Percentiles rank a stretch among this genome's conserved stretches.
These are phyloP conservation scores for Globisporangium acanthophoron DNA, from an alignment of 352 stramenopile species.

Conservation along the genomic window DNA sequence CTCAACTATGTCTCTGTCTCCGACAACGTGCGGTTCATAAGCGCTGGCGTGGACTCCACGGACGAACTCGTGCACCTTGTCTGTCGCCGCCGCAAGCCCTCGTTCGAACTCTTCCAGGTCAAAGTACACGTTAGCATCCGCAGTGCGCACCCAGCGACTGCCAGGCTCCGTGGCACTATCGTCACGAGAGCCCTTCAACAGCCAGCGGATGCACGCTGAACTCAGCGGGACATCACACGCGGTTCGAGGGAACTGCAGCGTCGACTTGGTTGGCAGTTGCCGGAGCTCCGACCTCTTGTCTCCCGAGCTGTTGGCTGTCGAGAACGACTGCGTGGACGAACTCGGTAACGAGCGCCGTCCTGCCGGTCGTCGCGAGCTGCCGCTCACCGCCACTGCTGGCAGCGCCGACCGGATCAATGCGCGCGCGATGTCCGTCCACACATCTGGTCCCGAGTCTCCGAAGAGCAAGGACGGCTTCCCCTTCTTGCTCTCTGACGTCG, in stretches of 20 bases:
- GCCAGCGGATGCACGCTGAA: conserved; percentile 27
- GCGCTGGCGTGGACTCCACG: conserved; percentile 11
- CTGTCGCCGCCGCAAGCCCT: conserved; percentile 14
- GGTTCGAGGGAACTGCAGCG: conserved; percentile 25
- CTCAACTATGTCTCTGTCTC: conserved; percentile 8
- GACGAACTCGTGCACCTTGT: conserved; percentile 3
- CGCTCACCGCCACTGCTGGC: background rate
- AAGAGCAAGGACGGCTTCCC: conserved; percentile 27
- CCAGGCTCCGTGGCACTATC: background rate
- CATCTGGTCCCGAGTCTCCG: conserved; percentile 12
- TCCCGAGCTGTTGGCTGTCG: background rate
- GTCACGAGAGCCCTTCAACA: conserved; percentile 9
- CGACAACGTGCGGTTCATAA: background rate
- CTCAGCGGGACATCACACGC: conserved; percentile 32
- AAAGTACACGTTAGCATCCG: conserved; percentile 34
- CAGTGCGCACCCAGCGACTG: background rate
- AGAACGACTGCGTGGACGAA: background rate
- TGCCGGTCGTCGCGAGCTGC: conserved; percentile 14
- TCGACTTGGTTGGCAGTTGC: conserved; percentile 13
- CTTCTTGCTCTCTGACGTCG: background rate
- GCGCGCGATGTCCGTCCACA: conserved; percentile 19
- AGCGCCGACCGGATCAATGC: background rate
- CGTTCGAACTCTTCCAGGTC: conserved; percentile 26
- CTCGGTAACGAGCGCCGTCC: conserved; percentile 11
- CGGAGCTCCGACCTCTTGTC: conserved; percentile 18